Evolutionary conservation across 1,139 yeast species (phyloP).

Genomic region (Dujonia santamariae): DNA sequence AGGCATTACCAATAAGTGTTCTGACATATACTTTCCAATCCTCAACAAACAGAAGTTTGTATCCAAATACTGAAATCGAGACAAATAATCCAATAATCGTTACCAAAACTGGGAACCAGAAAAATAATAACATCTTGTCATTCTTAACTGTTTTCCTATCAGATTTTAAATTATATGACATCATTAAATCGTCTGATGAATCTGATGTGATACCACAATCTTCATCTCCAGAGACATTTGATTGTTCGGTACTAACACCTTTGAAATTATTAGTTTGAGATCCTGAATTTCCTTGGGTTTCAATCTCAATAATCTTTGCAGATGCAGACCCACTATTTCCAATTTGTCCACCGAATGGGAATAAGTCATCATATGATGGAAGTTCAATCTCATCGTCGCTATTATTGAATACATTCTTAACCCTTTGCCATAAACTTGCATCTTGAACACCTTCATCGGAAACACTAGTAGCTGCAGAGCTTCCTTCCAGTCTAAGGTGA

Average conservation of each 20-base stretch:
- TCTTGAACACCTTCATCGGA: too few relatives aligned
- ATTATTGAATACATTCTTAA: slow-evolving; percentile 54
- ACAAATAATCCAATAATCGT: slow-evolving; percentile 50
- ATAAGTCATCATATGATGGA: slow-evolving; percentile 81
- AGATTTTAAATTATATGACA: slow-evolving; percentile 50
- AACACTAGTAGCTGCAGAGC: too few relatives aligned
- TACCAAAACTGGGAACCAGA: slow-evolving; percentile 78
- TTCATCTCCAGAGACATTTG: slow-evolving; percentile 15
- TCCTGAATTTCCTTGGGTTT: background rate
- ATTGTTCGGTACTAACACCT: slow-evolving; percentile 5
- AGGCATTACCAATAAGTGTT: slow-evolving; percentile 53
- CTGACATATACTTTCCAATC: slow-evolving; percentile 47
- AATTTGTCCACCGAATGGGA: slow-evolving; percentile 52
- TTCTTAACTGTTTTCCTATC: slow-evolving; percentile 66
- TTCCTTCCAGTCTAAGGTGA: too few relatives aligned
- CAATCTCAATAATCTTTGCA: slow-evolving; percentile 8
- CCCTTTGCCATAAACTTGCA: slow-evolving; percentile 57
- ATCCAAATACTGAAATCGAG: slow-evolving; percentile 51
- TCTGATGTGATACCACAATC: slow-evolving; percentile 41
- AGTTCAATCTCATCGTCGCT: slow-evolving; percentile 45
- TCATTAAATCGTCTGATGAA: slow-evolving; percentile 51
- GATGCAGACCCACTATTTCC: slow-evolving; percentile 10
- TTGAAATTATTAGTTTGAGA: slow-evolving; percentile 1
- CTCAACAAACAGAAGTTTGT: slow-evolving; percentile 37
- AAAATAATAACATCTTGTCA: slow-evolving; percentile 82